Evolutionary conservation across 2,329 filamentous ascomycete genomes (phyloP).

Genomic region (Paraphaeosphaeria minitans): DNA sequence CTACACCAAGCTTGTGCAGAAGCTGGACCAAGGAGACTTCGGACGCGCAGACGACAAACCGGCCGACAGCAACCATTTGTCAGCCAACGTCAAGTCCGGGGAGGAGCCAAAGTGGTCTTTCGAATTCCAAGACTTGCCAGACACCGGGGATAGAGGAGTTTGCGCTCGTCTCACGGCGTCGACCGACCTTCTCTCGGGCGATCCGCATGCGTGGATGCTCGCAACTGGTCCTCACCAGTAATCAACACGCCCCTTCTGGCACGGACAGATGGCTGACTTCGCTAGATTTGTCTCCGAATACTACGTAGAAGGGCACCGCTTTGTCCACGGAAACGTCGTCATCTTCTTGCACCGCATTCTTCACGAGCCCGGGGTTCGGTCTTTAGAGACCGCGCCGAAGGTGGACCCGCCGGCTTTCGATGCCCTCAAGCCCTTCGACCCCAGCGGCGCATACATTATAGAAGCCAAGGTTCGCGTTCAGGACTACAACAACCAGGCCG

Average conservation of each 20-base stretch:
- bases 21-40: constrained; percentile 47
- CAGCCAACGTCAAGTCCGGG: constrained; percentile 28
- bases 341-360: constrained; percentile 62
- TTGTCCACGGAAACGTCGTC: constrained; percentile 63
- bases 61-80: constrained; percentile 19
- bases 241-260: constrained; percentile 26
- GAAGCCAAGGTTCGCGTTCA: constrained; percentile 63
- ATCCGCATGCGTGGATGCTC: constrained; percentile 58
- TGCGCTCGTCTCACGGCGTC: constrained; percentile 59
- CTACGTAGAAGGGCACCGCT: constrained; percentile 61
- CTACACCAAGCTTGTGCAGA: constrained; percentile 58
- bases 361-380: constrained; percentile 49
- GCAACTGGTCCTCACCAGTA: constrained; percentile 59
- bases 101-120: constrained; percentile 43
- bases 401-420: constrained; percentile 50
- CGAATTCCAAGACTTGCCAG: constrained; percentile 51
- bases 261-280: constrained; percentile 24
- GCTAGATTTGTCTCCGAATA: constrained; percentile 63
- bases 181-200: constrained; percentile 54
- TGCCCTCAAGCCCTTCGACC: constrained; percentile 58
- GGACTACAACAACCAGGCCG: constrained; percentile 59
- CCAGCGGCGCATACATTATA: constrained; percentile 62
- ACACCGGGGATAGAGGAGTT: constrained; percentile 58
- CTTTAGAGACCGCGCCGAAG: constrained; percentile 38
- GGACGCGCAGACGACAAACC: constrained; percentile 20